Conservation (phyloP, 2,329 filamentous ascomycete genomes). For the Albifimbria verrucaria region DNA sequence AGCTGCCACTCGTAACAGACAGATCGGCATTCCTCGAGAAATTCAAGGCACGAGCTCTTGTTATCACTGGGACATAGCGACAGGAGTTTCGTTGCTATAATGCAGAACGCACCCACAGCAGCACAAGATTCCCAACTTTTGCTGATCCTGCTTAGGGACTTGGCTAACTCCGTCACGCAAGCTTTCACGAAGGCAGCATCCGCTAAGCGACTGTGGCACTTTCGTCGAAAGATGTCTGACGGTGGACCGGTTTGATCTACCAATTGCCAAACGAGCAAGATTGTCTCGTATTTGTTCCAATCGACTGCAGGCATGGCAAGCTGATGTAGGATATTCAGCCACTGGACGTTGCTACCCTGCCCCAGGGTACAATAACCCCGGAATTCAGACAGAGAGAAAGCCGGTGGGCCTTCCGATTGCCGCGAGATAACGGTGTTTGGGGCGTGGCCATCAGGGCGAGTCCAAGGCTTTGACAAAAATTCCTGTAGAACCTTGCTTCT, state of each 20-base stretch:
- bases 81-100: slow-evolving; percentile 13
- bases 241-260: slow-evolving; percentile 15
- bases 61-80: slow-evolving; percentile 5
- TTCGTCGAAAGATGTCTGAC: too few species aligned
- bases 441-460: background rate
- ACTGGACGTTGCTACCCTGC: slow-evolving; percentile 13
- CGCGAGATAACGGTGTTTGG: slow-evolving; percentile 5
- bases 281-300: slow-evolving; percentile 17
- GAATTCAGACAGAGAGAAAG: slow-evolving; percentile 52
- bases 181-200: too few species aligned
- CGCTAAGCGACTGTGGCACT: too few species aligned
- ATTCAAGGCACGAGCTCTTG: background rate
- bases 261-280: slow-evolving; percentile 17
- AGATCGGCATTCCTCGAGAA: slow-evolving; percentile 6
- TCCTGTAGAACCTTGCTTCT: background rate
- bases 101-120: slow-evolving; percentile 12
- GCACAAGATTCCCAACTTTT: slow-evolving; percentile 21
- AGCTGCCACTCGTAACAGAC: slow-evolving; percentile 11
- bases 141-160: too few species aligned
- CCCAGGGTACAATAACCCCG: slow-evolving; percentile 28
- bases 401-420: slow-evolving; percentile 42
- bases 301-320: slow-evolving; percentile 17
- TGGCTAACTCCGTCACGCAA: too few species aligned
- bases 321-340: slow-evolving; percentile 17
- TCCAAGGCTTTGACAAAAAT: background rate